phyloP scores from a whole-genome alignment of 345 rosid species.

The Dovyalis caffra region DNA sequence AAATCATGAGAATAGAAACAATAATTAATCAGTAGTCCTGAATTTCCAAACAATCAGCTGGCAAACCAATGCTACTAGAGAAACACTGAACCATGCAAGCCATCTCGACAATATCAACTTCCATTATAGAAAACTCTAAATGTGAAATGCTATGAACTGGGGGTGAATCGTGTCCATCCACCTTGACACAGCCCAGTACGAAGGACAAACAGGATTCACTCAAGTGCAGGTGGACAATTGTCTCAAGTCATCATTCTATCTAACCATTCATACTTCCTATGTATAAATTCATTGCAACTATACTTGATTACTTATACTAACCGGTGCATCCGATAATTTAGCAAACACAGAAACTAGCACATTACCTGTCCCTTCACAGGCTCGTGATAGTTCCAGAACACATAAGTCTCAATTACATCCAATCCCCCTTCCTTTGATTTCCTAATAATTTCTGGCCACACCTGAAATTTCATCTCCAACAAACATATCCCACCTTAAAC shows the following conservation, averaged over 20 bases:
- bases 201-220: too few relatives aligned
- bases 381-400: constrained; percentile 69
- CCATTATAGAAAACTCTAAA: too few relatives aligned
- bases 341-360: not conserved
- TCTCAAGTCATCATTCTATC: not conserved
- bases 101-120: not conserved
- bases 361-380: constrained; percentile 60
- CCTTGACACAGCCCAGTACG: too few relatives aligned
- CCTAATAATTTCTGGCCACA: constrained; percentile 61
- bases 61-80: not conserved
- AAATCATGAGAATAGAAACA: not conserved
- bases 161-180: too few relatives aligned
- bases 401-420: constrained; percentile 64
- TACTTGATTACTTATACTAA: too few relatives aligned
- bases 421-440: constrained; percentile 64
- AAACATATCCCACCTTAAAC: not conserved
- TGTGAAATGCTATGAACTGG: too few relatives aligned
- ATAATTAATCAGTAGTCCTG: not conserved
- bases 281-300: too few relatives aligned
- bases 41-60: too few relatives aligned
- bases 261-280: not conserved
- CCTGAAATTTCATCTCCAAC: constrained; percentile 31
- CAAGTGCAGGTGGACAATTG: too few relatives aligned
- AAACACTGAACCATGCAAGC: not conserved
- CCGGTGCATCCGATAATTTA: too few relatives aligned